Evolutionary conservation across 2,329 filamentous ascomycete genomes (phyloP), one percentile per base, ranked within the genome.

Genomic region (Fusarium coffeatum): DNA sequence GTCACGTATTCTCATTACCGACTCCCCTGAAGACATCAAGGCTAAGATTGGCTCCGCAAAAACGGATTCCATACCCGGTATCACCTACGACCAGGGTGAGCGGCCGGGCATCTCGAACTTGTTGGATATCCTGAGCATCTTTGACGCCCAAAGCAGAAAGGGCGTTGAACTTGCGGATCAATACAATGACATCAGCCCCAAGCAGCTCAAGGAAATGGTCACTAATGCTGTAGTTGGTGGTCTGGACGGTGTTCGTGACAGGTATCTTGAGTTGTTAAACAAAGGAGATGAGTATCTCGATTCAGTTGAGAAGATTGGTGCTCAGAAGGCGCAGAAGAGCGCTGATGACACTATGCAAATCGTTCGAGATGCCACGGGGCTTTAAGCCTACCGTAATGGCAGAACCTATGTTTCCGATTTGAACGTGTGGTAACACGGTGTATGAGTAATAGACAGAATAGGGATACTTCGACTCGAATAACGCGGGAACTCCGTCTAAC

Each of bases 91-190:
- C 68, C 89, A 89, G 0, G 75, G 78, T 1, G 75, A 72, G 0
- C 86, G 96, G 25, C 95, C 95, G 0, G 96, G 94, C 0, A 92
- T 99, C 6, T 90, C 94, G 13, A 99, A 98, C 77, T 83, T 99
- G 15, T 81, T 99, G 2, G 89, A 93, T 60, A 87, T 99, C 18
- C 81, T 95, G n/a, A 89, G 89, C 25, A 88, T 93, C 66, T 88
- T 95, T 72, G 87, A 90, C 56, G 71, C 77, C 6, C 72, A 78
- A 27, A 74, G 76, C 5, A 80, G 83, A 51, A 81, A 75, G 15
- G 79, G 83, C 2, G 68, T 74, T 46, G 77, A 84, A 43, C 72
- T 88, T 22, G 85, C 81, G 4, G 59, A 76, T 15, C 76, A 76
- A 10, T 80, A 82, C 49, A 76, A 77, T 8, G 78, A 80, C 3